Percentiles rank a stretch among this genome's conserved stretches.
Conservation (phyloP, 768 basidiomycete species). For the Naganishia vaughanmartiniae region DNA sequence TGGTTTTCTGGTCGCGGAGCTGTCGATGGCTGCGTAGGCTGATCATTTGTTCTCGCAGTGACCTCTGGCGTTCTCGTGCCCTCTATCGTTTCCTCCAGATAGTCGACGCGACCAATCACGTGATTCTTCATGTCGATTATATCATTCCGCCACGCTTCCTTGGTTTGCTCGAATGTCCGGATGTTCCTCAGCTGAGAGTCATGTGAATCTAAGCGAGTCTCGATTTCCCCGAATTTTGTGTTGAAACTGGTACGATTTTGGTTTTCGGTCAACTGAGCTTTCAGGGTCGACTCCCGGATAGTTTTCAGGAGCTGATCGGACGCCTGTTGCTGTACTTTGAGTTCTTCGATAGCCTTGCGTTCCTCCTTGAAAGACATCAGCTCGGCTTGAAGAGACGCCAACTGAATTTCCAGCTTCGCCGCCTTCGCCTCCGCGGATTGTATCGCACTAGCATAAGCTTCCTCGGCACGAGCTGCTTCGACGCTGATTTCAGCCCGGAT, state of each 20-base stretch:
- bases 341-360: slow-evolving; percentile 15
- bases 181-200: neutral
- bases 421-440: slow-evolving; percentile 14
- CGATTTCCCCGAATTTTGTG: neutral
- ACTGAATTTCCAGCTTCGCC: neutral
- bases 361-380: slow-evolving; percentile 4
- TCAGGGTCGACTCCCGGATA: slow-evolving; percentile 13
- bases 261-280: slow-evolving; percentile 2
- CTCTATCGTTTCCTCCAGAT: slow-evolving; percentile 2
- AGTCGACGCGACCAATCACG: slow-evolving; percentile 15
- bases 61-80: neutral
- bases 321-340: neutral
- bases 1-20: too few species aligned
- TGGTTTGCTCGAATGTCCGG: neutral
- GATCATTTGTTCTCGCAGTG: neutral
- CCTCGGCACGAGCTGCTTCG: slow-evolving; percentile 10
- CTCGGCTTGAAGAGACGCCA: neutral
- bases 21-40: neutral
- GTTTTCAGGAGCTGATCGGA: slow-evolving; percentile 7
- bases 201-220: neutral
- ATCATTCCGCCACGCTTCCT: slow-evolving; percentile 15
- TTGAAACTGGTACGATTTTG: neutral
- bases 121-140: slow-evolving; percentile 23
- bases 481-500: slow-evolving; percentile 6
- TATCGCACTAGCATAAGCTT: slow-evolving; percentile 6